phyloP scores from a whole-genome alignment of 805 yeast genomes.

The Metschnikowia bowlesiae region DNA sequence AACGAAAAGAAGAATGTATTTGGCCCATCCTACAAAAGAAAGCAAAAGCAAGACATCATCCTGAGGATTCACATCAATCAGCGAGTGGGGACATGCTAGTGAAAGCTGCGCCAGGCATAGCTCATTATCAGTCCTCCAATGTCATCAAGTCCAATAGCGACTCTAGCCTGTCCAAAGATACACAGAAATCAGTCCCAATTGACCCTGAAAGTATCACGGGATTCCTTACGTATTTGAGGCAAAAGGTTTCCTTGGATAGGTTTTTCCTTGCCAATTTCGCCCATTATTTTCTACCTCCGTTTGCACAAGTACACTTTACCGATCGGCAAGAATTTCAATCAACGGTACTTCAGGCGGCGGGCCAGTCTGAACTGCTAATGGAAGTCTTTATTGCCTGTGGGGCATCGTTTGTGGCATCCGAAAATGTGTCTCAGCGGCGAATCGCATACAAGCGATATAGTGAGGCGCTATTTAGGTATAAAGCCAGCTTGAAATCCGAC shows the following conservation, averaged over 20 bases:
- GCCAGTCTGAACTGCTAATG: constrained; percentile 6
- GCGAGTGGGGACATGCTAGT: neutral
- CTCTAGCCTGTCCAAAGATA: neutral
- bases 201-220: neutral
- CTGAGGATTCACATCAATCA: too few relatives aligned
- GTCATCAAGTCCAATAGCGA: neutral
- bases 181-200: neutral
- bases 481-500: constrained; percentile 7
- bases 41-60: neutral
- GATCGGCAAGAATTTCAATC: constrained; percentile 5
- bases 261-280: constrained; percentile 9
- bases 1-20: constrained; percentile 5
- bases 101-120: neutral
- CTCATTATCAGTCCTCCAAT: neutral
- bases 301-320: constrained; percentile 11
- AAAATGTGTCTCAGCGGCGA: constrained; percentile 2
- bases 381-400: constrained; percentile 16
- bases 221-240: neutral
- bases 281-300: constrained; percentile 12
- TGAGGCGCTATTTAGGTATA: constrained; percentile 7
- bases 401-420: constrained; percentile 12
- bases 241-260: constrained; percentile 2
- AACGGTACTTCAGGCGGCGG: constrained; percentile 11
- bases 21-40: constrained; percentile 5
- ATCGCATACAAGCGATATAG: constrained; percentile 11